Conservation (phyloP, 1,284 basidiomycete genomes). For the Schizophyllum commune region DNA sequence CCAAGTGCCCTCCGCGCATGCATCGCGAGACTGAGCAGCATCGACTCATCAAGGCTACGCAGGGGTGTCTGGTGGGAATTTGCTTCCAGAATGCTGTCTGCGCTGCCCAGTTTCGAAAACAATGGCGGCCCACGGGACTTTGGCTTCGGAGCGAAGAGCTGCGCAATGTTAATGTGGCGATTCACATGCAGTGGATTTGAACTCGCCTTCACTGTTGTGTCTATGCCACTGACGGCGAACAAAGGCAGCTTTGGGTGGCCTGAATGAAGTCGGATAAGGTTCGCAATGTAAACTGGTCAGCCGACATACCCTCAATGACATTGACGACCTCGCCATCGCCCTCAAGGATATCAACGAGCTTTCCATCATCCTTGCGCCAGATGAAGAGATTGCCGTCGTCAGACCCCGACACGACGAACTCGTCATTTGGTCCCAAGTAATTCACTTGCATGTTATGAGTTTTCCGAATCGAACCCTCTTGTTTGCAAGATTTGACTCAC, state of each 20-base stretch:
- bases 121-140: conserved; percentile 21
- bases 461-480: background rate
- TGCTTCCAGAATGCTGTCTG: conserved; percentile 44
- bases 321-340: conserved; percentile 83
- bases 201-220: conserved; percentile 76
- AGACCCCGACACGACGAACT: conserved; percentile 80
- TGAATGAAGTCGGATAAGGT: background rate
- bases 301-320: conserved; percentile 53
- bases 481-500: conserved; percentile 32
- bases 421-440: conserved; percentile 72
- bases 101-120: conserved; percentile 47
- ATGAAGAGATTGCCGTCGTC: conserved; percentile 86
- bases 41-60: background rate
- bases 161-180: conserved; percentile 4
- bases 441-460: conserved; percentile 47
- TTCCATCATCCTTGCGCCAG: conserved; percentile 68
- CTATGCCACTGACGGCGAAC: conserved; percentile 84
- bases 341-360: conserved; percentile 72
- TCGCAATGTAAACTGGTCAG: background rate
- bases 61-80: conserved; percentile 34
- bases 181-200: background rate
- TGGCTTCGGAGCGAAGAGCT: conserved; percentile 67
- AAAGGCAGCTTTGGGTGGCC: conserved; percentile 75
- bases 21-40: background rate
- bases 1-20: background rate